These are phyloP conservation scores for Rhizopogon salebrosus DNA, from an alignment of 768 basidiomycete species.

Conservation along the genomic window DNA sequence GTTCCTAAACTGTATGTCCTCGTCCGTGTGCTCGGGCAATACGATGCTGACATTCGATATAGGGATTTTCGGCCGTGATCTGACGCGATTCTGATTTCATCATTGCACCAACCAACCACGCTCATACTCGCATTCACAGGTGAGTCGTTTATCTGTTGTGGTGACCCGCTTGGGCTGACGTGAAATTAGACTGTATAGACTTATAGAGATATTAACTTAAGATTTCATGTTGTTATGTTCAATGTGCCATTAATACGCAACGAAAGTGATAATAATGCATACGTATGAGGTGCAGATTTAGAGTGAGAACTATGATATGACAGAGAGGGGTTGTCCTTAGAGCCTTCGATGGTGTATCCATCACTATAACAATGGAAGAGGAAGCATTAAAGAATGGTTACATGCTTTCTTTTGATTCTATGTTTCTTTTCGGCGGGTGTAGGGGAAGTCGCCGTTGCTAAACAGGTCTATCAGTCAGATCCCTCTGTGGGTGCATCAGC, in stretches of 20 bases:
- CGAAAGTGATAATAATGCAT: not conserved
- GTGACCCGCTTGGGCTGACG: constrained; percentile 6
- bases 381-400: constrained; percentile 19
- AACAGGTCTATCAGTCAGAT: not conserved
- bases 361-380: not conserved
- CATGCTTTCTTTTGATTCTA: constrained; percentile 24
- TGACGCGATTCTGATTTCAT: constrained; percentile 54
- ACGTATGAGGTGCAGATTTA: not conserved
- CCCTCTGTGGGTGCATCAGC: not conserved
- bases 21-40: constrained; percentile 5
- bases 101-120: not conserved
- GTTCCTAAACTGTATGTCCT: constrained; percentile 62
- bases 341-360: not conserved
- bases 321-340: not conserved
- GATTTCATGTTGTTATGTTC: constrained; percentile 4
- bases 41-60: constrained; percentile 10
- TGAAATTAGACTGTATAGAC: constrained; percentile 1
- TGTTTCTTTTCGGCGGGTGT: constrained; percentile 22
- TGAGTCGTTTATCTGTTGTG: constrained; percentile 16
- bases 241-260: not conserved
- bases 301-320: constrained; percentile 2
- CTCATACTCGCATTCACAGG: constrained; percentile 6
- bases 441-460: not conserved
- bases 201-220: constrained; percentile 5
- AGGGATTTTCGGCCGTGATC: constrained; percentile 76